Evolutionary conservation across 2,329 filamentous ascomycete species (phyloP), one percentile per base, ranked within the genome.

Genomic region (Penicillium sp.): DNA sequence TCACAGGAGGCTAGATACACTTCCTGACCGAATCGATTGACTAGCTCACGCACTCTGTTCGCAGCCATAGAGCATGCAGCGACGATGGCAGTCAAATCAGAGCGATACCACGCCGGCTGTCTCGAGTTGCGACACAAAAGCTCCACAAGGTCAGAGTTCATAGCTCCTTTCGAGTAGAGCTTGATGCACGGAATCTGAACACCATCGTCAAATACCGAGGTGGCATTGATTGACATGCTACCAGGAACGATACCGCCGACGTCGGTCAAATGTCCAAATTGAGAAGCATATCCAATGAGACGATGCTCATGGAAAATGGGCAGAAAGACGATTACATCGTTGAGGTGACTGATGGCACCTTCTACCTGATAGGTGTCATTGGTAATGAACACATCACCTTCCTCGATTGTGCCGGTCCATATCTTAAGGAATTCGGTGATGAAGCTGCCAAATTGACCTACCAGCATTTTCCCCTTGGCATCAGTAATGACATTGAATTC

Each of bases 401-500:
- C 76, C 44, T 79, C 74, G 42, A 81, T 71, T 0, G 74, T 72
- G 1, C 74, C 76, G n/a, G 70, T 69, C 76, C 76, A 80, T 2
- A 69, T 65, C 1, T 70, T 60, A n/a, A 80, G 59, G 48, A 81
- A 79, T 39, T 76, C 70, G 0, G 70, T 70, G 53, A 79, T 79
- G 56, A 79, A 79, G 54, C 75, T 78, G 3, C 77, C 77, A 33
- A 80, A 79, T 45, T 81, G 78, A 0, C 78, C 78, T 6, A 77
- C 78, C 0, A 81, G 69, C 77, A 81, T 81, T 54, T 79, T 72
- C 4, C 78, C 78, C 1, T 70, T 63, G 0, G 68, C 66, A 39
- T 78, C 76, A 4, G 78, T 79, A 46, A 80, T 78, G n/a, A 80
- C 77, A 29, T 80, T 80, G 64, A 79, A 80, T 53, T 80, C 77